Conservation (phyloP, 257 asterid genomes). For the Eucommia ulmoides region DNA sequence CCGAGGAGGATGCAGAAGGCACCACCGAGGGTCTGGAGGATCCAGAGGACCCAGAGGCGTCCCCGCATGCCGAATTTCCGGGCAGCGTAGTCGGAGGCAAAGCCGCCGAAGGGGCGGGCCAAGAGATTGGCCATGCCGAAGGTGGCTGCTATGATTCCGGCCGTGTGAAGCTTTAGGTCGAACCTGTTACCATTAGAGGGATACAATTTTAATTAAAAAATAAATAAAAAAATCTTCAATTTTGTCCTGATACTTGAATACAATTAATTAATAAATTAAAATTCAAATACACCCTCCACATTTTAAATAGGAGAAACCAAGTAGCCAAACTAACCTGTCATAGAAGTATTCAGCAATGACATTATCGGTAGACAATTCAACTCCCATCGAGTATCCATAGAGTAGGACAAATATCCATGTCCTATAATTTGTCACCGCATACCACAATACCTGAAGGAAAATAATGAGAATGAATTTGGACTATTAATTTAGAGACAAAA, state of each 20-base stretch:
- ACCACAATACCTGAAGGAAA: constrained; percentile 30
- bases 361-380: constrained; percentile 44
- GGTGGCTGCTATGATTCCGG: constrained; percentile 46
- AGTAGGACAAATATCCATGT: constrained; percentile 58
- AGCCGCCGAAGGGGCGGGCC: constrained; percentile 52
- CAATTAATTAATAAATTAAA: too few relatives aligned
- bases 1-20: constrained; percentile 42
- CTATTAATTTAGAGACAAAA: too few relatives aligned
- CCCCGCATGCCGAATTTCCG: constrained; percentile 54
- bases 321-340: constrained; percentile 21
- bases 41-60: constrained; percentile 48
- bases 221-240: too few relatives aligned
- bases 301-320: not conserved
- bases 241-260: not conserved
- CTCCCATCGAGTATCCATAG: constrained; percentile 70
- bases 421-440: constrained; percentile 50
- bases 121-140: constrained; percentile 54
- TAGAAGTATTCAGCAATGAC: constrained; percentile 51
- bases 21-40: constrained; percentile 45
- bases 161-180: constrained; percentile 36
- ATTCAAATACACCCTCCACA: too few relatives aligned
- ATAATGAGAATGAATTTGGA: too few relatives aligned
- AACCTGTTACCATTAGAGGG: constrained; percentile 17
- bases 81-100: constrained; percentile 33
- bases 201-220: too few relatives aligned